Evolutionary conservation across 2,329 filamentous ascomycete genomes (phyloP).

Genomic region (Neofusicoccum laricinum): DNA sequence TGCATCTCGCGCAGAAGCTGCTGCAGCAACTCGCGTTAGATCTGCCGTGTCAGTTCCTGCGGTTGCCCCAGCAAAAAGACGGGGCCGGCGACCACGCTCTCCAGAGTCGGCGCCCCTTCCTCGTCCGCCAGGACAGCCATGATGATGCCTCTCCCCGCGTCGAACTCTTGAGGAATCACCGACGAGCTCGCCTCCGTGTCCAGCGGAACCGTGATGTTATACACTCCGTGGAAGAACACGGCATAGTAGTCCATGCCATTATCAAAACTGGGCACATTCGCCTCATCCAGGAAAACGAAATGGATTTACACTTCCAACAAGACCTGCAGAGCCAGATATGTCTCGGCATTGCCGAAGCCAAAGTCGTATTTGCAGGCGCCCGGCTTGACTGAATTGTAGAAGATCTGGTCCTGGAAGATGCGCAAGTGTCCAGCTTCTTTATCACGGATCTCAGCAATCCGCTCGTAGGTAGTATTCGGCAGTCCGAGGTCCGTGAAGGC

Average conservation of each 20-base stretch:
- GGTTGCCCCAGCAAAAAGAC: constrained; percentile 39
- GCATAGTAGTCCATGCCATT: constrained; percentile 35
- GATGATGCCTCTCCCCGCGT: constrained; percentile 36
- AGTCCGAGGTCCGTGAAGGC: constrained; percentile 35
- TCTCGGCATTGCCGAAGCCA: background rate
- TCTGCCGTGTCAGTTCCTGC: background rate
- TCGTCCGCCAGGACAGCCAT: constrained; percentile 37
- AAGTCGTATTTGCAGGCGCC: background rate
- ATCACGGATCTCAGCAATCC: constrained; percentile 42
- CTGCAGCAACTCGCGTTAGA: background rate
- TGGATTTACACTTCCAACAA: constrained; percentile 21
- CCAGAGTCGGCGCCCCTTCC: constrained; percentile 35
- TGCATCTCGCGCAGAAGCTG: background rate
- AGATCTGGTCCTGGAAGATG: constrained; percentile 46
- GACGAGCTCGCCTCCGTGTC: constrained; percentile 33
- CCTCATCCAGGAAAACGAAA: constrained; percentile 30
- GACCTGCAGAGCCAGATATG: background rate
- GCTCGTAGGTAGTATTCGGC: constrained; percentile 41
- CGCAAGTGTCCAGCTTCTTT: constrained; percentile 47
- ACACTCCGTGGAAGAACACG: constrained; percentile 41
- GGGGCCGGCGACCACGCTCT: constrained; percentile 41
- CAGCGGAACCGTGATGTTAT: constrained; percentile 37
- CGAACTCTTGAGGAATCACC: constrained; percentile 35
- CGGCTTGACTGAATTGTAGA: constrained; percentile 37
- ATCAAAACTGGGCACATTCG: constrained; percentile 27